Base-by-base conservation (phyloP, 139 green algal species). In the Chlamydomonas sphaeroides region DNA sequence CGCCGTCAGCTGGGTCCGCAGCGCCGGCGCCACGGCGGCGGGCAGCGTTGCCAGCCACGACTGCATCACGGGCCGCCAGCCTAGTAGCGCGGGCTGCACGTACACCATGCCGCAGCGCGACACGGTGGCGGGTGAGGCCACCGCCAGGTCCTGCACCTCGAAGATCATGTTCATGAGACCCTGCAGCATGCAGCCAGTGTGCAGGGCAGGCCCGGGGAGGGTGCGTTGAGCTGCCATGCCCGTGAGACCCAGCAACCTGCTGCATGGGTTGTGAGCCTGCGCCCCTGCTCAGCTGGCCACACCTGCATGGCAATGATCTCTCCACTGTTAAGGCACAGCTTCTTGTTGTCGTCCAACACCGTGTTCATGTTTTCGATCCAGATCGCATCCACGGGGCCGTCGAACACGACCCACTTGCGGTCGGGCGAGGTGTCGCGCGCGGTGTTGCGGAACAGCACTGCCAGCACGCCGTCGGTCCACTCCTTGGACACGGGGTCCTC, bases 281-380 rank as follows among this genome's bases (percentile, higher is more conserved):
- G n/a, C n/a, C n/a, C n/a, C n/a, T n/a, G n/a, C n/a, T n/a, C n/a
- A n/a, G n/a, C n/a, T n/a, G n/a, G 23, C 0, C 77, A 26, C 57
- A 79, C 86, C 78, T 90, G 91, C 94, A 98, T 98, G 63, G 92
- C 88, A 66, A 98, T 96, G 89, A 98, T 97, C 67, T 90, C 87
- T 21, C 87, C 87, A 73, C 76, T 68, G 87, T 94, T 95, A 53
- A 97, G 86, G 79, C 94, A 97, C 45, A 97, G 89, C 88, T 96
- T 96, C 85, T 96, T 96, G 93, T 96, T 96, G 91, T 96, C 93
- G 86, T 96, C 93, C 69, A 96, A 88, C 83, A 96, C 90, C 26
- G 92, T 96, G 89, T 94, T 94, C 92, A 95, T 94, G 92, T 95
- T 95, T 74, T 95, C 92, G 48, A 96, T 96, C 83, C 93, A 97